Percentiles rank a stretch among this genome's conserved stretches.
Evolutionary conservation across 306 rosid genomes (phyloP).

Genomic region (Cicer cuneatum): DNA sequence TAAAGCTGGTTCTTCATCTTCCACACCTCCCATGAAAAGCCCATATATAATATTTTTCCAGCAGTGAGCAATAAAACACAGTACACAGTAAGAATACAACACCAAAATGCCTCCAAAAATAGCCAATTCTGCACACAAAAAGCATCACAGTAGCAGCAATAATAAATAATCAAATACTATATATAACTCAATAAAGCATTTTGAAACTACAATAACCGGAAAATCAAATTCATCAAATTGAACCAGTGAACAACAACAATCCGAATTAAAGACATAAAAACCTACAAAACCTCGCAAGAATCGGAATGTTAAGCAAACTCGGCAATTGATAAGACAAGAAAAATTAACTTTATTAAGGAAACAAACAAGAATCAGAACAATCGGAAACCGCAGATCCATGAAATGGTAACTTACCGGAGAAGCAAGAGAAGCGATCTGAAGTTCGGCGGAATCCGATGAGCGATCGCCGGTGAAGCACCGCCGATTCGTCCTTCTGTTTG

Average conservation of each 20-base stretch:
- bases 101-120: slow-evolving; percentile 44
- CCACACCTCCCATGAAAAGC: slow-evolving; percentile 99
- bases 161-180: slow-evolving; percentile 37
- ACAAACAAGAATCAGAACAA: slow-evolving; percentile 32
- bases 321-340: background rate
- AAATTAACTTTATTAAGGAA: slow-evolving; percentile 25
- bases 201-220: background rate
- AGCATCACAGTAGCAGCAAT: slow-evolving; percentile 32
- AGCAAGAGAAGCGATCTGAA: slow-evolving; percentile 47
- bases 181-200: slow-evolving; percentile 13
- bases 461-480: slow-evolving; percentile 41
- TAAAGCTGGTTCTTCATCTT: slow-evolving; percentile 95
- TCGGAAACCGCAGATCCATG: slow-evolving; percentile 42
- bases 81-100: slow-evolving; percentile 21
- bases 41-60: slow-evolving; percentile 72
- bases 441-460: slow-evolving; percentile 39
- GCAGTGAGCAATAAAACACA: slow-evolving; percentile 33
- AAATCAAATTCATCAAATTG: slow-evolving; percentile 22
- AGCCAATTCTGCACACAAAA: slow-evolving; percentile 28
- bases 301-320: background rate
- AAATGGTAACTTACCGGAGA: slow-evolving; percentile 44
- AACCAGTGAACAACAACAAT: slow-evolving; percentile 27
- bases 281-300: too few species aligned
- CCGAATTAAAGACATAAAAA: background rate
- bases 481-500: slow-evolving; percentile 33